Conservation (phyloP, 768 basidiomycete species). For the Suillus discolor region DNA sequence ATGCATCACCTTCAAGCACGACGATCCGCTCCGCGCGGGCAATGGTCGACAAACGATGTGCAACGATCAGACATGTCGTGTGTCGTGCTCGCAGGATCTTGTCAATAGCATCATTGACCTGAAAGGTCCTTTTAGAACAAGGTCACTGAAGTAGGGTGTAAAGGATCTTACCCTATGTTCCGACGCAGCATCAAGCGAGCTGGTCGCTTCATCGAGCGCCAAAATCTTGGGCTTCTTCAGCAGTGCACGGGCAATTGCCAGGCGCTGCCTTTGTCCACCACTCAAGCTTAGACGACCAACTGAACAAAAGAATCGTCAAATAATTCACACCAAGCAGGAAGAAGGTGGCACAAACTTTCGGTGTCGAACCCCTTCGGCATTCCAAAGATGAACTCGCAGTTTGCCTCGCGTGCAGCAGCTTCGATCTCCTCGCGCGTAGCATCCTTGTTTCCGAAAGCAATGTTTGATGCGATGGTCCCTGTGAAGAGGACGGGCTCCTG, state of each 20-base stretch:
- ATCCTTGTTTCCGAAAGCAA: conserved; percentile 79
- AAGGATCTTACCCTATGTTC: conserved; percentile 64
- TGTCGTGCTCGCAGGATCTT: conserved; percentile 77
- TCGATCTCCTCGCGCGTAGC: conserved; percentile 86
- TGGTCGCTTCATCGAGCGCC: conserved; percentile 89
- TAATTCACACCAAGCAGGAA: conserved; percentile 3
- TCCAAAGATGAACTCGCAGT: conserved; percentile 95
- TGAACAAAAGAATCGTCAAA: conserved; percentile 38
- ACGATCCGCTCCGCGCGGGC: conserved; percentile 89
- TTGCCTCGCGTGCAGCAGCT: conserved; percentile 84
- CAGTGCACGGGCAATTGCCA: conserved; percentile 85
- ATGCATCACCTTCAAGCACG: conserved; percentile 74
- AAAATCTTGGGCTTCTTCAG: conserved; percentile 88
- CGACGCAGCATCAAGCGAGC: conserved; percentile 85
- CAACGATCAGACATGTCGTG: conserved; percentile 88
- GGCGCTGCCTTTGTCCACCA: conserved; percentile 80
- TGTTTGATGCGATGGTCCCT: conserved; percentile 94
- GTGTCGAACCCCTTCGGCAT: conserved; percentile 96
- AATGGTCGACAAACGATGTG: conserved; percentile 88
- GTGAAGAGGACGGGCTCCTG: conserved; percentile 86
- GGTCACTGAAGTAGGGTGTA: background rate
- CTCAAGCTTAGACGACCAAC: conserved; percentile 33
- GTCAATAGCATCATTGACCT: conserved; percentile 91
- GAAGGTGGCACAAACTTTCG: conserved; percentile 57
- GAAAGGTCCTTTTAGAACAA: conserved; percentile 1